Evolutionary conservation across 208 protist species (phyloP), one percentile per base, ranked within the genome.

Genomic region (Wallacemonas rigidus): DNA sequence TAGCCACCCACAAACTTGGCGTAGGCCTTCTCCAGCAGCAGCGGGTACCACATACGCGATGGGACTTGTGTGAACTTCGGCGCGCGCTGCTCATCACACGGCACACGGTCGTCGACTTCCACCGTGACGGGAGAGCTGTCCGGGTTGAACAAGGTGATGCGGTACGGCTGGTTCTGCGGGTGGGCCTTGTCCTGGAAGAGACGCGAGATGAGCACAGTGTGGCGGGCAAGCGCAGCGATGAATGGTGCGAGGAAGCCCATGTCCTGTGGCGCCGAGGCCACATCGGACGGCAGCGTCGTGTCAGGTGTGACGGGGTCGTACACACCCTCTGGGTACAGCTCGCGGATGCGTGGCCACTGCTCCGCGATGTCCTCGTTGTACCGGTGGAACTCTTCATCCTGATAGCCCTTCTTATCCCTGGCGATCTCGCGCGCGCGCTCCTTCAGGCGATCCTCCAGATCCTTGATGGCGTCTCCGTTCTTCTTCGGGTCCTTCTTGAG

Each of bases 1-100:
- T 94, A 96, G 17, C 88, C 84, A 67, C 90, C 89, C 35, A 94
- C 82, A 71, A 94, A 94, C 82, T 96, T 96, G 17, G 92, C 92
- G 79, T 96, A 96, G 41, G 92, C 92, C 88, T 96, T 96, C 81
- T 96, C 92, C 60, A 96, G 81, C 57, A 96, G 72, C 40, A 94
- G 74, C 44, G 92, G 89, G 74, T 92, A 96, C 85, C 86, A 90
- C 76, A 88, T 86, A 44, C 80, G 87, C 7, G 78, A 76, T 41
- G 88, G 87, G 47, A 87, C 79, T 44, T 79, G 86, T 15, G 87
- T 88, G 72, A 92, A 95, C 80, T 88, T 90, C 38, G 90, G 90
- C 63, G 86, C 81, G n/a, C 81, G 74, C 35, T 82, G 82, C 47
- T 72, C 78, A 68, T 93, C 79, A 72, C 84, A 88, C 40, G 90